phyloP scores from a whole-genome alignment of 1,139 yeast genomes.

The Protomyces inundatus region DNA sequence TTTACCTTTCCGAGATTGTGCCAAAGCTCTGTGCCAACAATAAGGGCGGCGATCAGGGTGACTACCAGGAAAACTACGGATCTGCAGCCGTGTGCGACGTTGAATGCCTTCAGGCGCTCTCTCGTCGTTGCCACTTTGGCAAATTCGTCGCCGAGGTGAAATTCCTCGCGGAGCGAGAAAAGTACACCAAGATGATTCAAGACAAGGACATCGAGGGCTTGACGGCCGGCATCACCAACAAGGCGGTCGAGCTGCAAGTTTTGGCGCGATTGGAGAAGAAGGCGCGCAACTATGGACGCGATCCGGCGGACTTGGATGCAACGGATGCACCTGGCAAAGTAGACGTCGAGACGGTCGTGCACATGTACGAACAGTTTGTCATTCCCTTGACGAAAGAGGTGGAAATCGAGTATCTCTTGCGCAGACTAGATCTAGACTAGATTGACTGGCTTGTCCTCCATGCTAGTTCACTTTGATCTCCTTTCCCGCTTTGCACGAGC shows the following conservation, averaged over 20 bases:
- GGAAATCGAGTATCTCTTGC: constrained; percentile 80
- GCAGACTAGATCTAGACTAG: constrained; percentile 55
- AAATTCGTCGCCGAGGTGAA: constrained; percentile 96
- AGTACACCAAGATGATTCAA: constrained; percentile 59
- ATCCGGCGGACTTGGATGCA: constrained; percentile 56
- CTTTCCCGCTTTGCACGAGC: constrained; percentile 50
- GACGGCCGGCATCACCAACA: constrained; percentile 74
- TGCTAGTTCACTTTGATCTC: too few species aligned
- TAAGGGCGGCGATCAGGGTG: constrained; percentile 41
- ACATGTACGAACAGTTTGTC: constrained; percentile 73
- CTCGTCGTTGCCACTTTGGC: constrained; percentile 90
- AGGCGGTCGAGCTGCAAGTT: constrained; percentile 79
- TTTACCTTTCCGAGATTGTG: constrained; percentile 65
- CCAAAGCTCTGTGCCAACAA: constrained; percentile 58
- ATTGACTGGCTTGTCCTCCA: not conserved
- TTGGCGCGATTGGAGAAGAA: constrained; percentile 70
- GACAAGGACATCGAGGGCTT: constrained; percentile 66
- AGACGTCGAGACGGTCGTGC: constrained; percentile 71
- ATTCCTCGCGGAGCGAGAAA: constrained; percentile 61
- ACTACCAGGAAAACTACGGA: constrained; percentile 81
- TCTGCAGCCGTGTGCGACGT: constrained; percentile 81
- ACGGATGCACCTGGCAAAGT: constrained; percentile 61
- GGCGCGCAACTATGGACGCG: constrained; percentile 82
- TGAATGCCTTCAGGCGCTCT: constrained; percentile 76
- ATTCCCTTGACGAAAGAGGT: constrained; percentile 93